Evolutionary conservation across 2,329 filamentous ascomycete genomes (phyloP), one percentile per base, ranked within the genome.

Genomic region (Lachnellula subtilissima): DNA sequence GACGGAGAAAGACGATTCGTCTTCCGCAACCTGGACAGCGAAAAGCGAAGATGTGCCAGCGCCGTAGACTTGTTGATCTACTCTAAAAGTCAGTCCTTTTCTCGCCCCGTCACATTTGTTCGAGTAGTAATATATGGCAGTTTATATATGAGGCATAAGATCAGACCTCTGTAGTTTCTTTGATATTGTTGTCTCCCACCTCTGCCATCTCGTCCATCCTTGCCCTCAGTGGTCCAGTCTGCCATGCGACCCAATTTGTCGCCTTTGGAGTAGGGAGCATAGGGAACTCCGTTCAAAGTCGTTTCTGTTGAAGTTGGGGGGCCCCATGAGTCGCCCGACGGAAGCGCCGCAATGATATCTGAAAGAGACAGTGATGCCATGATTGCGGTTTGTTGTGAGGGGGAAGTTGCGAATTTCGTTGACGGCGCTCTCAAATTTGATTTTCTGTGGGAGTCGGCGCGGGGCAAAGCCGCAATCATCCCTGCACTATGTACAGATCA

Each of bases 241-340:
- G 94, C 94, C 92, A 99, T 97, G 73, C 94, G 92, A 70, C 94
- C 94, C 58, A 99, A 81, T 82, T 97, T 97, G 80, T 99, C 94
- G 72, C 91, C 91, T 77, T 99, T 99, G 65, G 92, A 97, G 80
- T 94, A 99, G 59, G 94, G 94, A 67, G 94, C 94, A 74, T 97
- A 99, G 40, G 94, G 94, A 50, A 97, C 91, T 72, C 94, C 94
- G 72, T 96, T 87, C 69, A 97, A 83, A 60, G 89, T 96, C 62
- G 90, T 96, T 73, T 96, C 90, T 67, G 78, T 84, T 59, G 91
- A 88, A 65, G 88, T 84, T 59, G 88, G 74, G 53, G 93, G 93
- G 58, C 94, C 94, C 94, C 94, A 99, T 74, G 86, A 83, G 68
- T 90, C 87, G 70, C 87, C 86, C 54, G 86, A 78, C 61, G 87